Evolutionary conservation across 2,329 filamentous ascomycete species (phyloP), one percentile per base, ranked within the genome.

Genomic region (Aspergillus glaucus): DNA sequence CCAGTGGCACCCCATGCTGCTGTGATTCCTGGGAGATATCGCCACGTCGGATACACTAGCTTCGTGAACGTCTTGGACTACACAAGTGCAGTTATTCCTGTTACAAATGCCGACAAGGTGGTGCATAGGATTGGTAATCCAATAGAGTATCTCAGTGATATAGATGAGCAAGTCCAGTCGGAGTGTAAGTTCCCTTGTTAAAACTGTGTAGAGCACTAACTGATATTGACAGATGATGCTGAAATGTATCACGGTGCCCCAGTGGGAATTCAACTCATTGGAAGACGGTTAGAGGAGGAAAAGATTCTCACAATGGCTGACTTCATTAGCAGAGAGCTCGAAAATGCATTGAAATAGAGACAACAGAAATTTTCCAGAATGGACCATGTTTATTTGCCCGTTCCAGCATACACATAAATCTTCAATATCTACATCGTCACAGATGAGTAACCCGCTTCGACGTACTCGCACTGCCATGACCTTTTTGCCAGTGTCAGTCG

Each of bases 11-110:
- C 72, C 3, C 70, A 69, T 32, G 66, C 73, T 3, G 71, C 73
- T 0, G 63, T 69, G 1, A 59, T 67, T 10, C 73, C 71, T 6
- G 51, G 58, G 2, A 59, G 72, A 48, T 82, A 72, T 57, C 70
- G 67, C 14, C 71, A 75, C 53, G 67, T 73, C 48, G 75, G 69
- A 43, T 78, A 77, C 51, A 68, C 66, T 1, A 56, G 58, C 1
- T 72, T 69, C 9, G 69, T 81, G 41, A 84, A 84, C 53, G 44
- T 79, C n/a, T 55, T 82, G 17, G 79, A 84, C 57, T 83, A 83
- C 50, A 78, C 75, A 1, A 68, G 68, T 26, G 73, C 75, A 0
- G 71, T 77, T 1, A 69, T 84, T 17, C 81, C 81, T 0, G 77
- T 83, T 1, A 81, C 79, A 0, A 72, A 62, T 39, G 78, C 74